Percentiles rank a stretch among this genome's conserved stretches.
These are phyloP conservation scores for Cyclocybe aegerita DNA, from an alignment of 768 basidiomycete species.

Conservation along the genomic window DNA sequence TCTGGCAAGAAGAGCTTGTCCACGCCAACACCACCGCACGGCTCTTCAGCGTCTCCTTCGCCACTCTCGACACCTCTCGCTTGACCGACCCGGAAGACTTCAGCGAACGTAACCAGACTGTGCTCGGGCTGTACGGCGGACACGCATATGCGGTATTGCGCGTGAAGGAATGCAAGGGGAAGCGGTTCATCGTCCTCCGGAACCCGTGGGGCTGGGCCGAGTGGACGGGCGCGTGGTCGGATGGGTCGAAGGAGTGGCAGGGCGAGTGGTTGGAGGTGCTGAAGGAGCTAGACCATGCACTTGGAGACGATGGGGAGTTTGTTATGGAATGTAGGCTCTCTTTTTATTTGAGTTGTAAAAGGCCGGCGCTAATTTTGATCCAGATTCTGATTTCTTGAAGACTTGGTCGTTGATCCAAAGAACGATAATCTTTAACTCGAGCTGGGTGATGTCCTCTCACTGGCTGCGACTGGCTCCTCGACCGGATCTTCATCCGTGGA, in stretches of 20 bases:
- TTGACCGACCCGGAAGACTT: background rate
- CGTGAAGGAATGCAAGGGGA: constrained; percentile 39
- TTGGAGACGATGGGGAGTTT: constrained; percentile 44
- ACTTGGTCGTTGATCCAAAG: constrained; percentile 39
- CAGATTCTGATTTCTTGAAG: constrained; percentile 35
- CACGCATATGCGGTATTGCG: constrained; percentile 45
- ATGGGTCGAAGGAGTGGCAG: constrained; percentile 46
- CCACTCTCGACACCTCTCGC: constrained; percentile 18
- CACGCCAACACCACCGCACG: constrained; percentile 39
- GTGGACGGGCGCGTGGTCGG: constrained; percentile 44
- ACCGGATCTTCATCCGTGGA: constrained; percentile 37
- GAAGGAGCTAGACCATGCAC: constrained; percentile 31
- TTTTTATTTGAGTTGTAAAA: background rate
- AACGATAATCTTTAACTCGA: constrained; percentile 38
- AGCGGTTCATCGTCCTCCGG: constrained; percentile 42
- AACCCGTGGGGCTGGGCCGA: constrained; percentile 45
- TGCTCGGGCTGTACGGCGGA: constrained; percentile 28
- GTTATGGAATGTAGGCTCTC: constrained; percentile 41
- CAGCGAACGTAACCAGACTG: background rate
- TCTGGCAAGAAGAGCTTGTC: constrained; percentile 51
- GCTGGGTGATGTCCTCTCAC: constrained; percentile 41
- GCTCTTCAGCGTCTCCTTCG: constrained; percentile 44
- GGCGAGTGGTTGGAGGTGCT: constrained; percentile 38
- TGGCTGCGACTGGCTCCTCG: constrained; percentile 38
- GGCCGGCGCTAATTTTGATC: background rate